Evolutionary conservation across 768 basidiomycete species (phyloP), one percentile per base, ranked within the genome.

Genomic region (Lanmaoa pseudosensibilis): DNA sequence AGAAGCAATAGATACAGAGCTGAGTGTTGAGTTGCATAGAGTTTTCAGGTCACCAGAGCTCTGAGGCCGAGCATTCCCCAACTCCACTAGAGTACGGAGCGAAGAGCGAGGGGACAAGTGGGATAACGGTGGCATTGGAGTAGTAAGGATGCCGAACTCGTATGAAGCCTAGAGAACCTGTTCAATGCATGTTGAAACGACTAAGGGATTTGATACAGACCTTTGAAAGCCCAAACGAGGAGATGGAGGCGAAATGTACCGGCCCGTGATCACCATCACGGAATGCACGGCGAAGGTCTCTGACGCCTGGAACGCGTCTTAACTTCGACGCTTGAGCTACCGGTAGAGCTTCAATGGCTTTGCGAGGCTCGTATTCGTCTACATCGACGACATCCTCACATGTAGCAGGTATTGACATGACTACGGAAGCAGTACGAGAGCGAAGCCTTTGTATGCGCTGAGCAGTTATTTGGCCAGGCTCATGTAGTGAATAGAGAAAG

Each of bases 391-490:
- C 41, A 25, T 64, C 59, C 16, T 69, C 67, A 2, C 46, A 62
- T 19, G 70, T 71, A 15, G 68, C 69, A 23, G 70, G 70, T 45
- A 71, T 55, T 25, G 69, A 62, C 54, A 40, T 50, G 55, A 73
- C 51, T 32, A 71, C 49, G 51, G 56, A 58, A 38, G 67, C 67
- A 7, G 56, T 73, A 49, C 69, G 67, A 38, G 59, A 46, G 40
- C 70, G 71, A 50, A 71, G 71, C 21, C 57, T 59, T 43, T 51
- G 58, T 27, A 39, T 64, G 46, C 64, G 70, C 37, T 57, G 38
- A 47, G 60, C 58, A 21, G 60, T 73, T 56, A 65, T 55, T 54
- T 69, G 59, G 4, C 70, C 70, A 45, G 69, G 69, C 16, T 67
- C 63, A 13, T 46, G 55, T 30, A 66, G 52, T 5, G 59, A 46